These are phyloP conservation scores for Vitis hybrid DNA, from an alignment of 177 flowering plant species.

Conservation along the genomic window DNA sequence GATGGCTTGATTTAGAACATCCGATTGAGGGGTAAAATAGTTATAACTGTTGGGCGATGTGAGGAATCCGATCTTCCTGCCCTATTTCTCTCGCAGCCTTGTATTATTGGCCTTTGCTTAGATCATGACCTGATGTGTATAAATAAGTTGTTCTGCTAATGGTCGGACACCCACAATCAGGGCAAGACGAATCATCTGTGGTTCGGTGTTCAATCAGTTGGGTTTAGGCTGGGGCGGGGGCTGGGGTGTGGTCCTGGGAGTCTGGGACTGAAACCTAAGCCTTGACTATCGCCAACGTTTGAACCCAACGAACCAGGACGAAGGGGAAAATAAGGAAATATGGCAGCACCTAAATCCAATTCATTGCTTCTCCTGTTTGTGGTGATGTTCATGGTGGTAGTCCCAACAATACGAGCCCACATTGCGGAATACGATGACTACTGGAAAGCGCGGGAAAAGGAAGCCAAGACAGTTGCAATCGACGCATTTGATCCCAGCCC, in stretches of 20 bases:
- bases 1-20: no score
- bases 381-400: not conserved
- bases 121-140: no score
- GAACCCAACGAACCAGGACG: not conserved
- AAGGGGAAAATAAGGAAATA: no score
- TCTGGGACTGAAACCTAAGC: no score
- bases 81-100: not conserved
- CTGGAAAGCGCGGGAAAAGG: constrained; percentile 44
- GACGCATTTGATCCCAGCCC: constrained; percentile 51
- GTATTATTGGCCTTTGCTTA: not conserved
- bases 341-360: not conserved
- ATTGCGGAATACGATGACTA: constrained; percentile 40
- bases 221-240: no score
- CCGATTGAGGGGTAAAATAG: not conserved
- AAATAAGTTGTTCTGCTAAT: not conserved
- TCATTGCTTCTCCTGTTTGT: constrained; percentile 12
- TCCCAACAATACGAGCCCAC: constrained; percentile 18
- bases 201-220: no score
- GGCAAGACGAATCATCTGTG: no score
- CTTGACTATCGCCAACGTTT: not conserved
- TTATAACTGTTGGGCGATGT: not conserved
- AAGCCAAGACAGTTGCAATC: constrained; percentile 31
- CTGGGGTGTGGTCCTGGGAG: no score
- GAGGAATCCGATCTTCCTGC: not conserved
- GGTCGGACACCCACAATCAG: no score